These are phyloP conservation scores for Calonectria leucothoes DNA, from an alignment of 2,329 filamentous ascomycete species.

Conservation along the genomic window DNA sequence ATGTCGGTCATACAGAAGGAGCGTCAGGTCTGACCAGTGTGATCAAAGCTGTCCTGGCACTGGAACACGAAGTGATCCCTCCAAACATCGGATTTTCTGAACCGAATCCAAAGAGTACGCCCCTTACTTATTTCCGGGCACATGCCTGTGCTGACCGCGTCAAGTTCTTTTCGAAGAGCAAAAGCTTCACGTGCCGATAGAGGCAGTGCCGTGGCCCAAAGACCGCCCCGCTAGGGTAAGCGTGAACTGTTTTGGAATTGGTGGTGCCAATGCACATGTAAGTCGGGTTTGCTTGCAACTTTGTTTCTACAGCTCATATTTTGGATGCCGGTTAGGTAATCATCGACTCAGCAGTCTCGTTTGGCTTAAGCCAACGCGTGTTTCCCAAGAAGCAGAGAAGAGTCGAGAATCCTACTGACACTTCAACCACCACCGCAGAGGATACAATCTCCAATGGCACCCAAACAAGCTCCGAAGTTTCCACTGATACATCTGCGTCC, in stretches of 20 bases:
- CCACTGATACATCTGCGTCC: too few relatives aligned
- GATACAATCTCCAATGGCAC: too few relatives aligned
- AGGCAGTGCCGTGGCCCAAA: background rate
- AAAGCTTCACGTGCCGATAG: background rate
- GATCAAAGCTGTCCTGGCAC: background rate
- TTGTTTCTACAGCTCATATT: background rate
- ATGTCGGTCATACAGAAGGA: background rate
- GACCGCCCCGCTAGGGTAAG: background rate
- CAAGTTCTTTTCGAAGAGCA: background rate
- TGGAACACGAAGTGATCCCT: background rate
- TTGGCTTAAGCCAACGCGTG: background rate
- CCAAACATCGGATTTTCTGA: background rate
- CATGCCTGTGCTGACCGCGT: background rate
- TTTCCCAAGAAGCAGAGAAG: background rate
- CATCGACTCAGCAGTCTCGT: background rate
- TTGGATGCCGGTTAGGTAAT: background rate
- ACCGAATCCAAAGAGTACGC: background rate
- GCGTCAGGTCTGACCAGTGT: background rate
- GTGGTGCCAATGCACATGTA: background rate
- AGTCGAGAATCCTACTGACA: fast-evolving
- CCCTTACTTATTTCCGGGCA: background rate
- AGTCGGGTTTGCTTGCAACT: background rate
- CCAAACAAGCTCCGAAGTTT: too few relatives aligned
- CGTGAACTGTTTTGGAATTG: background rate
- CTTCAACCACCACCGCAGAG: background rate